phyloP scores from a whole-genome alignment of 257 asterid species.

The Euphrasia confusa region DNA sequence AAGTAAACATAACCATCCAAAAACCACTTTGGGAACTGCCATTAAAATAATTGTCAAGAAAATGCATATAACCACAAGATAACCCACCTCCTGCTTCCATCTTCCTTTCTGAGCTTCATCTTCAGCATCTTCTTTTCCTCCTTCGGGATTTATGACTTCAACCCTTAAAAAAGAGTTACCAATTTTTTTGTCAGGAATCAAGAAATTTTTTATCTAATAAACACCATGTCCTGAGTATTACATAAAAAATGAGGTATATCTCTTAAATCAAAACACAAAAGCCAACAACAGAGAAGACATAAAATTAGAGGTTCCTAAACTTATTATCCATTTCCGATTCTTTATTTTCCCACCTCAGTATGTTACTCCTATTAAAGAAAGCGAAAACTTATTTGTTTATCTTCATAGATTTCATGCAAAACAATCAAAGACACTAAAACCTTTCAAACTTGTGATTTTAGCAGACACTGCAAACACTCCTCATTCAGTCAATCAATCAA shows the following conservation, averaged over 20 bases:
- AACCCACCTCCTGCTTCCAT: conserved; percentile 77
- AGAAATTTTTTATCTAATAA: not conserved
- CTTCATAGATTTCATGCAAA: conserved; percentile 12
- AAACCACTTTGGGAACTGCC: conserved; percentile 6
- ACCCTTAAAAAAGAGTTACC: conserved; percentile 27
- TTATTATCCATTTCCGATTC: not conserved
- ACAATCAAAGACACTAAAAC: not conserved
- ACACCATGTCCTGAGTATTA: not conserved
- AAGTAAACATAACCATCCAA: conserved; percentile 14
- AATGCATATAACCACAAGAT: conserved; percentile 19
- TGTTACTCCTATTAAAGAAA: not conserved
- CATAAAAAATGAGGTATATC: not conserved
- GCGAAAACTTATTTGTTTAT: not conserved
- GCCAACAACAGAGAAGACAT: not conserved
- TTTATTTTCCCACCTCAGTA: no score
- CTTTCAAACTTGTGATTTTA: not conserved
- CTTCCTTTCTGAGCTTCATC: conserved; percentile 97
- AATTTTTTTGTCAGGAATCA: not conserved
- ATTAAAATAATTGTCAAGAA: conserved; percentile 13
- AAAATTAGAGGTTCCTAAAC: not conserved
- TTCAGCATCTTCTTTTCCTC: conserved; percentile 94
- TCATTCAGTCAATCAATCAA: conserved; percentile 19
- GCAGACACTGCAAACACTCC: conserved; percentile 7
- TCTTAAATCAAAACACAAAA: not conserved
- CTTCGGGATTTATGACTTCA: conserved; percentile 98